Percentiles rank a stretch among this genome's conserved stretches.
Conservation (phyloP, 306 rosid species). For the Lathyrus oleraceus region DNA sequence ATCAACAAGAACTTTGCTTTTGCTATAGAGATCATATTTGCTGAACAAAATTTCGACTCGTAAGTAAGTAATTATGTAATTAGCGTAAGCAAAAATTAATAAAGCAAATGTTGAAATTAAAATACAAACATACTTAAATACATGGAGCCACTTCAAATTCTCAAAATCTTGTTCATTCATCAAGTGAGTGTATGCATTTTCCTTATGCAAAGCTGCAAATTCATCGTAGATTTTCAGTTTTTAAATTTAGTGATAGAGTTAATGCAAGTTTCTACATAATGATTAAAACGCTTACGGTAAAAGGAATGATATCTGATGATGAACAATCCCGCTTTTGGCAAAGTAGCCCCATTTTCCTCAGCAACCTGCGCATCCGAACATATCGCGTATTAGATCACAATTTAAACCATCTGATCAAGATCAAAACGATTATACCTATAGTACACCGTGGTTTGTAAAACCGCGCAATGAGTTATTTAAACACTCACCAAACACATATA, state of each 20-base stretch:
- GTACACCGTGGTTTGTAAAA: neutral
- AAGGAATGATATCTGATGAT: constrained; percentile 53
- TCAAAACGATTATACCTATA: neutral
- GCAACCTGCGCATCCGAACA: constrained; percentile 38
- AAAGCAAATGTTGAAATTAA: neutral
- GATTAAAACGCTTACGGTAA: constrained; percentile 35
- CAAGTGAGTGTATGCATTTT: constrained; percentile 67
- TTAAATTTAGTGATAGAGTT: neutral
- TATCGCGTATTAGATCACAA: neutral
- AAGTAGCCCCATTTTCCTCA: constrained; percentile 40
- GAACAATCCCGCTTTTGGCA: constrained; percentile 46
- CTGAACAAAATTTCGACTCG: constrained; percentile 35
- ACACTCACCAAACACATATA: constrained; percentile 50
- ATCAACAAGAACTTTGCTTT: constrained; percentile 68
- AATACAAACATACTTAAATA: constrained; percentile 31
- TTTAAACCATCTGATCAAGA: neutral
- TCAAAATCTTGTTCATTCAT: constrained; percentile 73
- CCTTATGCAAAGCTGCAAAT: constrained; percentile 64
- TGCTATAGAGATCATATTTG: constrained; percentile 86
- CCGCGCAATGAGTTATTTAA: neutral
- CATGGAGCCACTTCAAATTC: constrained; percentile 73
- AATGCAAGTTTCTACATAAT: neutral
- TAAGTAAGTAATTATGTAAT: neutral
- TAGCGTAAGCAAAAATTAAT: neutral
- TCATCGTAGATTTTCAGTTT: neutral